A percentile compares a stretch with the other conserved stretches of the same genome.
Evolutionary conservation across 257 asterid genomes (phyloP).

Genomic region (Fraxinus pennsylvanica): DNA sequence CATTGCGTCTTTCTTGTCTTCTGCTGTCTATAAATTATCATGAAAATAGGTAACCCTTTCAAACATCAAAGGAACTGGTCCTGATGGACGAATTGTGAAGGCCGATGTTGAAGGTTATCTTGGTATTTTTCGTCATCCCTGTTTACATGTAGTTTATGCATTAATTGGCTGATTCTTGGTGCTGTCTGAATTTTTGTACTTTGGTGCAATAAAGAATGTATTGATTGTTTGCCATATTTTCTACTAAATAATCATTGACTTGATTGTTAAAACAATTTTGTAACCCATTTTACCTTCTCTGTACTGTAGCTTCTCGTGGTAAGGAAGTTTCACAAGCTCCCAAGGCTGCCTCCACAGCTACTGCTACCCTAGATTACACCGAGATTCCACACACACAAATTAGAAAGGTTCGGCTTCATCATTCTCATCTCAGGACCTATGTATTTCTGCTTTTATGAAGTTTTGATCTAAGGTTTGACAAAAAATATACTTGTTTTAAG

Average conservation of each 20-base stretch:
- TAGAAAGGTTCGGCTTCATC: conserved; percentile 64
- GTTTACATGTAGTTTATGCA: background rate
- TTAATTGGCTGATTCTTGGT: background rate
- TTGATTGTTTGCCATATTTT: background rate
- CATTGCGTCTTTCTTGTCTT: background rate
- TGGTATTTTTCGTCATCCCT: conserved; percentile 50
- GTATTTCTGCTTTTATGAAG: conserved; percentile 9
- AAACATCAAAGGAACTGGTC: conserved; percentile 90
- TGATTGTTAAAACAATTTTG: conserved; percentile 13
- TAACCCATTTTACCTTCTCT: conserved; percentile 33
- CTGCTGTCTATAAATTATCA: conserved; percentile 18
- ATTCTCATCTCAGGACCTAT: conserved; percentile 12
- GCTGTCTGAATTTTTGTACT: conserved; percentile 3
- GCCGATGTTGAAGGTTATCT: conserved; percentile 92
- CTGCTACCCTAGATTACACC: conserved; percentile 58
- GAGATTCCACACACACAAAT: conserved; percentile 90
- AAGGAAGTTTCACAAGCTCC: conserved; percentile 64
- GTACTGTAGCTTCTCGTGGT: conserved; percentile 66
- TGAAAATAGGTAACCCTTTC: conserved; percentile 65
- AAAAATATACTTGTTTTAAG: background rate
- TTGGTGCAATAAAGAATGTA: background rate
- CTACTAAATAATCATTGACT: background rate
- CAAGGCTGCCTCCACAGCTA: conserved; percentile 47
- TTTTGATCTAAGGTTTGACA: background rate
- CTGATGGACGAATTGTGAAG: conserved; percentile 90